phyloP scores from a whole-genome alignment of 331 rosid genomes.

The Pyrus hybrid region DNA sequence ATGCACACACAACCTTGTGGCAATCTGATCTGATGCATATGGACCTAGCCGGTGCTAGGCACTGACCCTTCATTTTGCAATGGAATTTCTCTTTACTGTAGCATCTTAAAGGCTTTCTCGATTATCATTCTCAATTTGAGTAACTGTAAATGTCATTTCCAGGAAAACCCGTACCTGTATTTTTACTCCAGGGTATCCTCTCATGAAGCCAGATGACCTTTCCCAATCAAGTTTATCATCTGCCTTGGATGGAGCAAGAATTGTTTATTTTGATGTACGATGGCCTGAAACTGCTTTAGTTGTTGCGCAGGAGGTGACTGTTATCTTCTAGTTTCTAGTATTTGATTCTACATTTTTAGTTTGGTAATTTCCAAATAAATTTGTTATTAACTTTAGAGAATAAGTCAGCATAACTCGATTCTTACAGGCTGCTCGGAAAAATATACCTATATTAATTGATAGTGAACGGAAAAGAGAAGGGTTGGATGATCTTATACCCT shows the following conservation, averaged over 20 bases:
- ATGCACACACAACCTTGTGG: background rate
- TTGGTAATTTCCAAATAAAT: background rate
- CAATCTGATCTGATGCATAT: background rate
- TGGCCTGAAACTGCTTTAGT: conserved; percentile 71
- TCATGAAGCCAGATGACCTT: conserved; percentile 72
- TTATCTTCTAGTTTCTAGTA: background rate
- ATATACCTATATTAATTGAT: conserved; percentile 70
- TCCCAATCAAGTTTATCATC: conserved; percentile 51
- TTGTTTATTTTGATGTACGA: conserved; percentile 74
- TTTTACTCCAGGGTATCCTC: conserved; percentile 86
- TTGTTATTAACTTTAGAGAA: background rate
- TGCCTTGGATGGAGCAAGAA: conserved; percentile 70
- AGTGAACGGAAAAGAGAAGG: conserved; percentile 84
- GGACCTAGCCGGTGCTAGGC: background rate
- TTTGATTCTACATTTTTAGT: background rate
- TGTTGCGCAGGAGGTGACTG: conserved; percentile 72
- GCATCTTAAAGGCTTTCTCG: too few species aligned
- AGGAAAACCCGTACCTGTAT: conserved; percentile 95
- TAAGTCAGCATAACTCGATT: conserved; percentile 1
- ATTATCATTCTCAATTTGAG: too few species aligned
- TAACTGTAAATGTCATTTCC: conserved; percentile 4
- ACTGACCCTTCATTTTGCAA: too few species aligned
- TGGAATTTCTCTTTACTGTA: too few species aligned
- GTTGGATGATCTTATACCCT: conserved; percentile 49
- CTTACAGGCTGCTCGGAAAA: conserved; percentile 57